phyloP scores from a whole-genome alignment of 1,284 basidiomycete genomes.

The Pseudozyma tsukubaensis region DNA sequence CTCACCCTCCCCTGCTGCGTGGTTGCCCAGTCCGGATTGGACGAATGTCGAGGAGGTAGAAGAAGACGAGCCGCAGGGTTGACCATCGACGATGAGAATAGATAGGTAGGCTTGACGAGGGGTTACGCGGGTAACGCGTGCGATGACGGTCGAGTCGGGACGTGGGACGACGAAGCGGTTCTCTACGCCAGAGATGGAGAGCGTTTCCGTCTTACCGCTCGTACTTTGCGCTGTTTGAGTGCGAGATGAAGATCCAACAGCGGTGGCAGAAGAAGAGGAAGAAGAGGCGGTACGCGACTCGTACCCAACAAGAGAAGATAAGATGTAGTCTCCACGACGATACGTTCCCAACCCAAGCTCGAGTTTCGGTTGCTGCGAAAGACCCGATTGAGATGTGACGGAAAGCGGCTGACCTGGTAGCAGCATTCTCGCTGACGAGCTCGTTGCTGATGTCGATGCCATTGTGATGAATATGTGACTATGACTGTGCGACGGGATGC shows the following conservation, averaged over 20 bases:
- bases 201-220: constrained; percentile 1
- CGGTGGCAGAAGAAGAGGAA: not conserved
- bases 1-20: constrained; percentile 65
- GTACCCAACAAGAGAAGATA: constrained; percentile 60
- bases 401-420: constrained; percentile 57
- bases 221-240: not conserved
- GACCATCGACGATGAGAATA: constrained; percentile 88
- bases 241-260: not conserved
- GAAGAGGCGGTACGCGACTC: constrained; percentile 18
- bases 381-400: constrained; percentile 11
- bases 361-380: constrained; percentile 12
- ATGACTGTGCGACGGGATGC: not conserved
- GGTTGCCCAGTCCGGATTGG: constrained; percentile 56
- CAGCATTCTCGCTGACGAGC: constrained; percentile 16
- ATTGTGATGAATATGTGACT: constrained; percentile 8
- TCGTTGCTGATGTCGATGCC: constrained; percentile 13
- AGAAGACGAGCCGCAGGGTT: constrained; percentile 72
- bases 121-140: constrained; percentile 84
- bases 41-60: constrained; percentile 30
- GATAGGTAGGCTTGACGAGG: constrained; percentile 87
- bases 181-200: constrained; percentile 33
- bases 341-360: constrained; percentile 56
- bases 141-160: constrained; percentile 72
- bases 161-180: constrained; percentile 56
- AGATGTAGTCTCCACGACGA: constrained; percentile 47